These are phyloP conservation scores for Dalechampia spathulata DNA, from an alignment of 441 rosid species.

Conservation along the genomic window DNA sequence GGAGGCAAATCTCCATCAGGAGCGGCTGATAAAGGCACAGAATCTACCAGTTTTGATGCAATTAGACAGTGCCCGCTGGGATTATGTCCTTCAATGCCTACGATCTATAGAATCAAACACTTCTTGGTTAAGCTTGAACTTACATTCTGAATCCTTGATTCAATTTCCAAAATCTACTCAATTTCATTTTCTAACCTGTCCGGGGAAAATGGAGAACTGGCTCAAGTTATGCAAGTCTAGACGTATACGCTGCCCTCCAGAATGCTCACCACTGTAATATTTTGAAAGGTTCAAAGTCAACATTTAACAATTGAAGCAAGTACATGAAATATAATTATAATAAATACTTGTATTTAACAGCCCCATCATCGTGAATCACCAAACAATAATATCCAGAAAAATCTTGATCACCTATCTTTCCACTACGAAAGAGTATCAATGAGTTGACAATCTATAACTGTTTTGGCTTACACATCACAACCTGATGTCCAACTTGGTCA, in stretches of 20 bases:
- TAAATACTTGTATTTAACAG: conserved; percentile 1
- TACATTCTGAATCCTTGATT: conserved; percentile 4
- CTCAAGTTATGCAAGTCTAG: conserved; percentile 64
- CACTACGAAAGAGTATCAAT: not conserved
- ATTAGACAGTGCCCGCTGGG: conserved; percentile 96
- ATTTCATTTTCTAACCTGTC: conserved; percentile 59
- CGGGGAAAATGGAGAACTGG: conserved; percentile 87
- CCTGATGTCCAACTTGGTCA: not conserved
- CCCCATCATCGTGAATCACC: not conserved
- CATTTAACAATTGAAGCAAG: not conserved
- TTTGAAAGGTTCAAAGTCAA: conserved; percentile 13
- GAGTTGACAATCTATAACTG: conserved; percentile 2
- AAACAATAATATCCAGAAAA: not conserved
- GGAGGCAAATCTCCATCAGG: conserved; percentile 46
- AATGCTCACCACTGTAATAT: conserved; percentile 61
- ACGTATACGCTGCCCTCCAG: conserved; percentile 86
- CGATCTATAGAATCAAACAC: conserved; percentile 46
- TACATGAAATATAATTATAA: conserved; percentile 1
- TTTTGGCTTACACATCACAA: not conserved
- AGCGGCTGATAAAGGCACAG: conserved; percentile 42
- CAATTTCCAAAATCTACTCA: conserved; percentile 9
- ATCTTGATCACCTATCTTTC: not conserved
- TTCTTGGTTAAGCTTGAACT: conserved; percentile 15
- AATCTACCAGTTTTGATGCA: conserved; percentile 71
- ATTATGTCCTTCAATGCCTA: conserved; percentile 86